Evolutionary conservation across 2,329 filamentous ascomycete species (phyloP).

Genomic region (Mycosphaerelloides madeirae): DNA sequence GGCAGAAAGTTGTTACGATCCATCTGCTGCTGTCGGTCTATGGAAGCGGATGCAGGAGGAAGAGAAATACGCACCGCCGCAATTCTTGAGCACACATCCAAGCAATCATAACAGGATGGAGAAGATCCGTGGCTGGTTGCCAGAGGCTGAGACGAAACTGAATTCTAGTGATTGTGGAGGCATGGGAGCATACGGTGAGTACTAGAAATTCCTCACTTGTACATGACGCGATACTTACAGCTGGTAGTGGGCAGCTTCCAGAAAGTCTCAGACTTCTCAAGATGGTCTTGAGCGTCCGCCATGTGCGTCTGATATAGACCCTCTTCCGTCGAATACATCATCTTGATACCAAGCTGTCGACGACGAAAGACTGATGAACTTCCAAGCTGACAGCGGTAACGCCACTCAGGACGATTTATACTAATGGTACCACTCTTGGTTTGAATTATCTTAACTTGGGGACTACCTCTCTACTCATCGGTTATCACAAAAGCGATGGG

Average conservation of each 20-base stretch:
- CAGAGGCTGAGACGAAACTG: slow-evolving; percentile 37
- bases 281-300: neutral
- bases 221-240: neutral
- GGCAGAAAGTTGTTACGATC: slow-evolving; percentile 73
- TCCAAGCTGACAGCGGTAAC: no score
- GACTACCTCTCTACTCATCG: no score
- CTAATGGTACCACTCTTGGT: no score
- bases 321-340: no score
- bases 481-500: no score
- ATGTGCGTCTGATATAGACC: no score
- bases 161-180: slow-evolving; percentile 26
- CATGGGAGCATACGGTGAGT: slow-evolving; percentile 16
- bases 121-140: slow-evolving; percentile 59
- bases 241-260: neutral
- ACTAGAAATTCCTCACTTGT: neutral
- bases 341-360: no score
- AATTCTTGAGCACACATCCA: slow-evolving; percentile 73
- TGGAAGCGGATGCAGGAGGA: slow-evolving; percentile 47
- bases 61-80: slow-evolving; percentile 49
- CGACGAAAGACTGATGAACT: no score
- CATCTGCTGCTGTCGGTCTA: slow-evolving; percentile 60
- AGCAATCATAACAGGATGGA: slow-evolving; percentile 62
- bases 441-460: no score
- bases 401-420: no score
- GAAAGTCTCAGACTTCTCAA: slow-evolving; percentile 1